A percentile compares a stretch with the other conserved stretches of the same genome.
Conservation (phyloP, 345 rosid species). For the Hirschfeldia incana region DNA sequence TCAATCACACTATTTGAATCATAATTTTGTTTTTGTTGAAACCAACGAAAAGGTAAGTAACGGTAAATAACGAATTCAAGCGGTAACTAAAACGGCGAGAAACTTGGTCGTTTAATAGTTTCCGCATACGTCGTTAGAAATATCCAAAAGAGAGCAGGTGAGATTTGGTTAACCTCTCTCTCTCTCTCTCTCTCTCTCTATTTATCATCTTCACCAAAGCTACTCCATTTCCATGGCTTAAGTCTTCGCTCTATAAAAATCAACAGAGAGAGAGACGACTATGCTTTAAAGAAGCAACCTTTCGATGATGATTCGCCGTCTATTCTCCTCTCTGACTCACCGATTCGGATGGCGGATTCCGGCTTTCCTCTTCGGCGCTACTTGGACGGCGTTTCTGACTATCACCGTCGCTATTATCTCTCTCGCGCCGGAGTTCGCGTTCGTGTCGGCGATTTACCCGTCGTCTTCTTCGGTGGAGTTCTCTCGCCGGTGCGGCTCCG, state of each 20-base stretch:
- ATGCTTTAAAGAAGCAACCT: not conserved
- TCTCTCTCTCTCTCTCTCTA: constrained; percentile 24
- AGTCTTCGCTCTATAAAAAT: not conserved
- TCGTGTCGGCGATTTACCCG: constrained; percentile 61
- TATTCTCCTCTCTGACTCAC: constrained; percentile 40
- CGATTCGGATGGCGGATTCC: constrained; percentile 57
- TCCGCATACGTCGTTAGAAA: constrained; percentile 16
- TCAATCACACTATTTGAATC: not conserved
- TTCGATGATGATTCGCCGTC: constrained; percentile 27
- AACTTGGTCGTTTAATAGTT: not conserved
- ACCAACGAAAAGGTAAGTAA: not conserved
- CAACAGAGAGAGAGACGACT: not conserved
- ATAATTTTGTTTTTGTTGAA: no score
- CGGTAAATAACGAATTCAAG: not conserved
- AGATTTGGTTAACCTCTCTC: constrained; percentile 39
- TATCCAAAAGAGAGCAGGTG: constrained; percentile 31
- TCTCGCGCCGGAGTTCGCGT: constrained; percentile 75
- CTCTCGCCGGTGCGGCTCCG: constrained; percentile 48
- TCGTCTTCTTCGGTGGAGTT: constrained; percentile 44
- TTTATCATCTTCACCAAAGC: constrained; percentile 26
- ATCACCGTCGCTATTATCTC: constrained; percentile 69
- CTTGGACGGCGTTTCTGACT: constrained; percentile 74
- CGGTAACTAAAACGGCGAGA: constrained; percentile 5
- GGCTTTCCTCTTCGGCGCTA: constrained; percentile 60
- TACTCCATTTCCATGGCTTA: constrained; percentile 36